Evolutionary conservation across 2,329 filamentous ascomycete genomes (phyloP).

Genomic region (Xylaria sp.): DNA sequence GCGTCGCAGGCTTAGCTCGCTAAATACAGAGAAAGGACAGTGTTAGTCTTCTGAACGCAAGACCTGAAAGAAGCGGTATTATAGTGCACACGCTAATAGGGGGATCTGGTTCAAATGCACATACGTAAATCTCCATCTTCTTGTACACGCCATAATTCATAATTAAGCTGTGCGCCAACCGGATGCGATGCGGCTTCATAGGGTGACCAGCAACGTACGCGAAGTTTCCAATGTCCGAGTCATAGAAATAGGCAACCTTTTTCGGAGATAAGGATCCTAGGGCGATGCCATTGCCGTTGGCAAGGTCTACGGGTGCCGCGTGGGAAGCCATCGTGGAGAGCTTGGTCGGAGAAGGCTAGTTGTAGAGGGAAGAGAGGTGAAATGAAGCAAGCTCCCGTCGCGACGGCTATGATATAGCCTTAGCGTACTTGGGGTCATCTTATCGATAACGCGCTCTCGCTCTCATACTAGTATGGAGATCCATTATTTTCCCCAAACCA

Average conservation of each 20-base stretch:
- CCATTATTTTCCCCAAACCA: neutral
- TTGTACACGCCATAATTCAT: constrained; percentile 96
- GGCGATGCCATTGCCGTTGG: constrained; percentile 61
- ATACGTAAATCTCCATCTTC: constrained; percentile 94
- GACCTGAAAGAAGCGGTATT: neutral
- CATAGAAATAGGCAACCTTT: constrained; percentile 98
- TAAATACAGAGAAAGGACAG: constrained; percentile 49
- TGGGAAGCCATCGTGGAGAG: constrained; percentile 57
- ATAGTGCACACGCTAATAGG: neutral
- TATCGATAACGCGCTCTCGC: constrained; percentile 17
- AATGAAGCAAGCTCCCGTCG: constrained; percentile 17
- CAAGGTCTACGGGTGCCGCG: constrained; percentile 64
- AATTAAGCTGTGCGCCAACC: constrained; percentile 93
- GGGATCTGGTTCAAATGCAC: constrained; percentile 49
- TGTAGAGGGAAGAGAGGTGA: constrained; percentile 30
- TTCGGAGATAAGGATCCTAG: constrained; percentile 65
- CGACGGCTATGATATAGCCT: constrained; percentile 18
- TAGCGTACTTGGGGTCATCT: neutral
- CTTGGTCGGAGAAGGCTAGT: constrained; percentile 16
- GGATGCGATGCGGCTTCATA: constrained; percentile 98
- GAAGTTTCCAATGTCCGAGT: constrained; percentile 98
- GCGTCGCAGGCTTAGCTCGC: constrained; percentile 87
- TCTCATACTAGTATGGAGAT: neutral
- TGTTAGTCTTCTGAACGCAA: constrained; percentile 23
- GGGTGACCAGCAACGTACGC: constrained; percentile 96